Evolutionary conservation across 2,329 filamentous ascomycete genomes (phyloP), one percentile per base, ranked within the genome.

Genomic region (Penicillium sumatraense): DNA sequence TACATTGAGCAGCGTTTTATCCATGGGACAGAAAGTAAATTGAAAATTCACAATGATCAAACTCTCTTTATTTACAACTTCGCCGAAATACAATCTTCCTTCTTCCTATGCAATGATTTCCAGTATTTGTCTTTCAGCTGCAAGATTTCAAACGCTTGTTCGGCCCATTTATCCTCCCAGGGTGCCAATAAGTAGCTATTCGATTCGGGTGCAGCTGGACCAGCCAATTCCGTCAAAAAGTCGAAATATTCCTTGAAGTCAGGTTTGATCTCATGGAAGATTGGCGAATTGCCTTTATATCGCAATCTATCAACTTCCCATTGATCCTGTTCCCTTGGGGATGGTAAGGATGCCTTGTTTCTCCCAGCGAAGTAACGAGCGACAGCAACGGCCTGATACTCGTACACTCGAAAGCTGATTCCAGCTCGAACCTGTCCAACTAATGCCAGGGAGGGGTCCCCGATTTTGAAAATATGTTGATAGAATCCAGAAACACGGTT

Each of bases 221-320:
- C 76, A 1, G 77, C 76, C 14, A 79, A 64, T 0, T 60, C 63
- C 2, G 72, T 62, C 23, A 79, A 59, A 10, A 72, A 69, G 51
- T 76, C 71, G 47, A 78, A 79, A 51, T 74, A 78, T 0, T 66
- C 67, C 20, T 70, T 66, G 31, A 76, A 78, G 51, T 79, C 68
- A 13, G 65, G 61, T 40, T 59, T 61, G 16, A 70, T 57, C 16
- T 65, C 63, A 16, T 64, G 62, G 26, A 70, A 71, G 0, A 58
- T 24, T 1, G 60, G 46, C 9, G 49, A 57, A 11, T 64, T 53
- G 0, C 64, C 65, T 26, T 66, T 63, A 6, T 57, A 58, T 41
- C 62, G 56, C 18, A 68, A 21, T 13, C 66, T 24, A 13, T 63
- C 51, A 3, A 57, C 50, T 38, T 72, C 68, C 69, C 68, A 72